Evolutionary conservation across 768 basidiomycete genomes (phyloP).

Genomic region (Lanmaoa rubissima): DNA sequence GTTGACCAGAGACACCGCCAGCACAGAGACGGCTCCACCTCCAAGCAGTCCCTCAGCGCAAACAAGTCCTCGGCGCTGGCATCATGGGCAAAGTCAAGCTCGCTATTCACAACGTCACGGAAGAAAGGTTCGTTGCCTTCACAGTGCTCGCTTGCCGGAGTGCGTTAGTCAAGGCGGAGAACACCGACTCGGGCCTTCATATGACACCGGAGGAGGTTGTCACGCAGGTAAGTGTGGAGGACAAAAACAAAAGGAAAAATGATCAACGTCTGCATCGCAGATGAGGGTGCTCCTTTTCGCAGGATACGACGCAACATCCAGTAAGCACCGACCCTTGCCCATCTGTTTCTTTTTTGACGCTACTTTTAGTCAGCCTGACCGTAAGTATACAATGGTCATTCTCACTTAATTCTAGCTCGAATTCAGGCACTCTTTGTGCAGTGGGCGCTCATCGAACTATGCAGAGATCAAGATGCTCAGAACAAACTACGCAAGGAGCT

Average conservation of each 20-base stretch:
- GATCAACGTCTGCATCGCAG: slow-evolving; percentile 5
- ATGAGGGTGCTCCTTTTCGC: slow-evolving; percentile 39
- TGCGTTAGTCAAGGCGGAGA: slow-evolving; percentile 38
- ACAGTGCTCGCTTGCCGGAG: too few relatives aligned
- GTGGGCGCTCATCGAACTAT: slow-evolving; percentile 59
- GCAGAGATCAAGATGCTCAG: slow-evolving; percentile 43
- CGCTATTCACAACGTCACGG: too few relatives aligned
- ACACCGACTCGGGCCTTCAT: slow-evolving; percentile 26
- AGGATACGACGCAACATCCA: slow-evolving; percentile 44
- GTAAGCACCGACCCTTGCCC: slow-evolving; percentile 15
- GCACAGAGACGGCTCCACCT: too few relatives aligned
- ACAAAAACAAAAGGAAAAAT: background rate
- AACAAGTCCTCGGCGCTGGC: too few relatives aligned
- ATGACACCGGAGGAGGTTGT: slow-evolving; percentile 43
- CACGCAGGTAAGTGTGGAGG: slow-evolving; percentile 23
- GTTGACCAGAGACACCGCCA: too few relatives aligned
- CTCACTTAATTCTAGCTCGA: background rate
- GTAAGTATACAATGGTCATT: slow-evolving; percentile 3
- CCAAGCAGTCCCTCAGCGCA: too few relatives aligned
- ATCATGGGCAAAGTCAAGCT: too few relatives aligned
- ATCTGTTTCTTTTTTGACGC: background rate
- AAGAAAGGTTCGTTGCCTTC: too few relatives aligned
- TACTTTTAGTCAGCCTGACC: slow-evolving; percentile 24
- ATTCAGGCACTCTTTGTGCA: background rate
- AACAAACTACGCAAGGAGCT: slow-evolving; percentile 49